These are phyloP conservation scores for Penicillium pancosmium DNA, from an alignment of 495 filamentous ascomycete genomes.

Conservation along the genomic window DNA sequence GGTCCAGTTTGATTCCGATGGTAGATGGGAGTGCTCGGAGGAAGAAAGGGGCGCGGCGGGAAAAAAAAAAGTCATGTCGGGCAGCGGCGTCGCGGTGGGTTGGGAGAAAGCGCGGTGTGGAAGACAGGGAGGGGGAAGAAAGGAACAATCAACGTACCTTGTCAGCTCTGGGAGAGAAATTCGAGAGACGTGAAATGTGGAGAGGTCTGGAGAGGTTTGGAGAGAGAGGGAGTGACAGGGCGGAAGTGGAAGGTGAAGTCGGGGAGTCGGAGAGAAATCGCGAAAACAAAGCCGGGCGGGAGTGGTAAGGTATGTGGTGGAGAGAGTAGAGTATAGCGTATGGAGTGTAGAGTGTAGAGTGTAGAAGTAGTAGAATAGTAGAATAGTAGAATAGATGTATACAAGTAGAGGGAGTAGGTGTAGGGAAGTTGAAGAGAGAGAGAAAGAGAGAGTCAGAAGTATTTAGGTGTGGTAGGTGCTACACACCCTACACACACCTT, in stretches of 20 bases:
- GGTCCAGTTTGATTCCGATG: not conserved
- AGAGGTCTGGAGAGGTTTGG: not conserved
- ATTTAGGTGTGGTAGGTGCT: constrained; percentile 39
- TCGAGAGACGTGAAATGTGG: not conserved
- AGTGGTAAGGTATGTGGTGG: not conserved
- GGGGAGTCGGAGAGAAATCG: constrained; percentile 5
- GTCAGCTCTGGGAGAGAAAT: not conserved
- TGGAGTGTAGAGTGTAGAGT: not conserved
- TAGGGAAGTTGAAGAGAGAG: constrained; percentile 16
- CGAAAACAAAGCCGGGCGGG: not conserved
- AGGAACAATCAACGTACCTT: not conserved
- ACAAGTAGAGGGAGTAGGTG: not conserved
- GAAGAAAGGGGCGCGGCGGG: constrained; percentile 5
- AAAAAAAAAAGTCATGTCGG: constrained; percentile 1
- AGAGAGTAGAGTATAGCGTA: not conserved
- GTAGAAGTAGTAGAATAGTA: not conserved
- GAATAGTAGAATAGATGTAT: not conserved
- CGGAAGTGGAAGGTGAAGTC: not conserved
- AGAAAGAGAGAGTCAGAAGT: constrained; percentile 16
- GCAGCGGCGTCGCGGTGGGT: constrained; percentile 3
- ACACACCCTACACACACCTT: constrained; percentile 18
- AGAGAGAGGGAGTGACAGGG: not conserved
- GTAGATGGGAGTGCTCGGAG: constrained; percentile 2
- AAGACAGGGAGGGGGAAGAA: not conserved
- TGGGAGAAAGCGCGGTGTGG: not conserved